phyloP scores from a whole-genome alignment of 768 basidiomycete genomes.

The Amanita inopinata region DNA sequence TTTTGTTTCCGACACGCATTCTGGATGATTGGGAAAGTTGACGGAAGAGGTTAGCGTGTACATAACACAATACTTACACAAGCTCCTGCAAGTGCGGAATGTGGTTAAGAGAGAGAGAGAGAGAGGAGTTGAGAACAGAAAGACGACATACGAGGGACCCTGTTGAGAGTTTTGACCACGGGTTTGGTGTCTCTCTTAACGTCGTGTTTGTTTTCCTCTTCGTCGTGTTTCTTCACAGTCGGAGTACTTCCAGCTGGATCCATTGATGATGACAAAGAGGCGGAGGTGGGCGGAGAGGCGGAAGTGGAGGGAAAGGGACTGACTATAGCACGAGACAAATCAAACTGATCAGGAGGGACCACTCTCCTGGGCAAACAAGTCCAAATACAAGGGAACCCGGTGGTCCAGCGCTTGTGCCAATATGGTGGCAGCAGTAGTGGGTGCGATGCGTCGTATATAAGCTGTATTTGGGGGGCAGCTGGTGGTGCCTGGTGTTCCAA shows the following conservation, averaged over 20 bases:
- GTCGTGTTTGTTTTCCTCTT: conserved; percentile 38
- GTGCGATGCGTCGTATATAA: too few species aligned
- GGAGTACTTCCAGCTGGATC: conserved; percentile 23
- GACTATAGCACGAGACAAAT: conserved; percentile 15
- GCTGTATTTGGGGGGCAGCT: too few species aligned
- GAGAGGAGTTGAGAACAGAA: conserved; percentile 13
- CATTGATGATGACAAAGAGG: conserved; percentile 21
- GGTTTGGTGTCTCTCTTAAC: conserved; percentile 62
- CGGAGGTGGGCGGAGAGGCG: conserved; percentile 11
- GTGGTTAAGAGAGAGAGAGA: conserved; percentile 9
- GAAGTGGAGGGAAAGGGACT: conserved; percentile 13
- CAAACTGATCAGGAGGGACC: conserved; percentile 15
- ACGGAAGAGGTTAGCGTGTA: conserved; percentile 7
- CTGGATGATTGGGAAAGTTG: conserved; percentile 28
- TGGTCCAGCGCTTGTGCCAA: too few species aligned
- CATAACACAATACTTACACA: conserved; percentile 68
- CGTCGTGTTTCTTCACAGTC: conserved; percentile 51
- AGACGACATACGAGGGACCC: conserved; percentile 68
- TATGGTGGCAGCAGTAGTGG: too few species aligned
- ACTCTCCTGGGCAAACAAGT: conserved; percentile 13
- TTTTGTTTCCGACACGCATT: conserved; percentile 96
- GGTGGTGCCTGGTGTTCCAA: too few species aligned
- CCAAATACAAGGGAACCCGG: background rate
- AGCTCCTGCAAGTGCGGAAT: conserved; percentile 43
- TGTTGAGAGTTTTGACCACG: conserved; percentile 68